A percentile compares a stretch with the other conserved stretches of the same genome.
phyloP scores from a whole-genome alignment of 345 rosid genomes.

The Aquilaria yunnanensis region DNA sequence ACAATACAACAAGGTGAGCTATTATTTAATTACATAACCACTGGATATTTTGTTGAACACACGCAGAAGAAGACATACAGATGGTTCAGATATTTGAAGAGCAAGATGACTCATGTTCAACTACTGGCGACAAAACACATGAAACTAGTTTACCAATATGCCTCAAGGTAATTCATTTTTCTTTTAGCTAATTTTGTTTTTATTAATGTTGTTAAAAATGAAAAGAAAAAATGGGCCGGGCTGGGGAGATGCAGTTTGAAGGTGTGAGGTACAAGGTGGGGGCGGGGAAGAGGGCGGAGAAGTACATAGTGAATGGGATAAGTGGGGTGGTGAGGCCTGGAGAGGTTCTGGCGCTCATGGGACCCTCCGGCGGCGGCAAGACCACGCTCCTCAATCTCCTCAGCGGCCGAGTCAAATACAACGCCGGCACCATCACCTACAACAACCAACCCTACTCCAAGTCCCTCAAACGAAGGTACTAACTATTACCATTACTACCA shows the following conservation, averaged over 20 bases:
- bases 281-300: slow-evolving; percentile 1
- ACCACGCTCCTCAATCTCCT: slow-evolving; percentile 27
- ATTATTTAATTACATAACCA: too few species aligned
- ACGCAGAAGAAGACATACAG: too few species aligned
- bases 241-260: slow-evolving; percentile 8
- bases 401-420: slow-evolving; percentile 20
- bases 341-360: slow-evolving; percentile 30
- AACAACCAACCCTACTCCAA: slow-evolving; percentile 22
- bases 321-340: slow-evolving; percentile 22
- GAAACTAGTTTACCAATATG: slow-evolving; percentile 21
- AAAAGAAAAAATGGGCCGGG: not conserved
- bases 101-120: slow-evolving; percentile 6
- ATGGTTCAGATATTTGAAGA: too few species aligned
- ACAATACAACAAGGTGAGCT: too few species aligned
- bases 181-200: not conserved
- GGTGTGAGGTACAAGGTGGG: slow-evolving; percentile 18
- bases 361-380: slow-evolving; percentile 36
- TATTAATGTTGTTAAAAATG: not conserved
- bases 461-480: slow-evolving; percentile 18
- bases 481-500: not conserved
- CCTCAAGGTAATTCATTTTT: slow-evolving; percentile 20
- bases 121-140: slow-evolving; percentile 7
- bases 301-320: slow-evolving; percentile 22
- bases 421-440: slow-evolving; percentile 19
- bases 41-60: too few species aligned